Conservation (phyloP, 768 basidiomycete genomes). For the Tulasnella sp. region DNA sequence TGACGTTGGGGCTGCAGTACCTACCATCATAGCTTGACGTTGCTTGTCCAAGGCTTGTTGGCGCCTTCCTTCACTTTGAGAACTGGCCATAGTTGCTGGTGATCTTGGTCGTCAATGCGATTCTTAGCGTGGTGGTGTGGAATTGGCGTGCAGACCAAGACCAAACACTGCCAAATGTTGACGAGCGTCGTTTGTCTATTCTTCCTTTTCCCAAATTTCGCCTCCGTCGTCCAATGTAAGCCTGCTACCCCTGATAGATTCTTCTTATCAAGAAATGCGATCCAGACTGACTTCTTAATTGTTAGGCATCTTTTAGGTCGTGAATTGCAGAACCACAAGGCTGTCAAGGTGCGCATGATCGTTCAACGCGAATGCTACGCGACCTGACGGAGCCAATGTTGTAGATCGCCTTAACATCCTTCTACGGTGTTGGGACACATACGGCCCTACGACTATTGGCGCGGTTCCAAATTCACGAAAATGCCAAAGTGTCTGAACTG, state of each 20-base stretch:
- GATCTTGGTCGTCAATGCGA: background rate
- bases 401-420: slow-evolving; percentile 83
- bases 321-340: slow-evolving; percentile 25
- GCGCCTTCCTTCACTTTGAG: slow-evolving; percentile 76
- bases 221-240: background rate
- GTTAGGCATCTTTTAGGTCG: slow-evolving; percentile 28
- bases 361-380: background rate
- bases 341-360: slow-evolving; percentile 14
- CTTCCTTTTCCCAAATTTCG: slow-evolving; percentile 2
- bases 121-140: background rate
- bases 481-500: slow-evolving; percentile 72
- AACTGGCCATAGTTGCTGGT: slow-evolving; percentile 56
- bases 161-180: slow-evolving; percentile 66
- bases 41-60: slow-evolving; percentile 83
- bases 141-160: slow-evolving; percentile 45
- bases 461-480: slow-evolving; percentile 86
- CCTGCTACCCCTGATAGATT: background rate
- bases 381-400: background rate
- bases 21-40: slow-evolving; percentile 48
- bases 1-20: slow-evolving; percentile 20
- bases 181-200: background rate
- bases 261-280: too few species aligned
- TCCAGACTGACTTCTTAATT: background rate
- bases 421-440: slow-evolving; percentile 80
- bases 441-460: slow-evolving; percentile 82